These are phyloP conservation scores for Hydnum rufescens DNA, from an alignment of 768 basidiomycete species.

Conservation along the genomic window DNA sequence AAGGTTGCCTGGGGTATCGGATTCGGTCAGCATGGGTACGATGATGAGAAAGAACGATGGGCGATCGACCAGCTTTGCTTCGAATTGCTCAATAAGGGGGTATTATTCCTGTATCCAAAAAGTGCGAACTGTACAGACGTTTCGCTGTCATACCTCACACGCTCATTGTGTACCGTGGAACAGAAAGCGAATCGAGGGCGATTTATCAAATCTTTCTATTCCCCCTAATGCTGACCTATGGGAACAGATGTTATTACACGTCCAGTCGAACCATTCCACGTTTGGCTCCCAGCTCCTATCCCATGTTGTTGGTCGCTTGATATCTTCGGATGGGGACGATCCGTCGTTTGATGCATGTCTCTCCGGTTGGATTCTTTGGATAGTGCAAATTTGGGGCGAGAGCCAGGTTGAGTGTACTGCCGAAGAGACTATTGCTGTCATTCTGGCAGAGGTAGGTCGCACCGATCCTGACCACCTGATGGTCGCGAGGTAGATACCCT, in stretches of 20 bases:
- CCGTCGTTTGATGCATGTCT: slow-evolving; percentile 36
- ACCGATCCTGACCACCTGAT: neutral
- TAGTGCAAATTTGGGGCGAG: slow-evolving; percentile 23
- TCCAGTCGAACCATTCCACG: slow-evolving; percentile 34
- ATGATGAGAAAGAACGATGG: slow-evolving; percentile 39
- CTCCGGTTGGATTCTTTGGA: slow-evolving; percentile 54
- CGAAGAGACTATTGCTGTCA: neutral
- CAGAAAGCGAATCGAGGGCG: slow-evolving; percentile 31
- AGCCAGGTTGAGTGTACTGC: neutral
- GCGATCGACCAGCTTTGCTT: slow-evolving; percentile 50
- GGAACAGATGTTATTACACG: slow-evolving; percentile 40
- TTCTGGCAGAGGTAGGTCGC: neutral
- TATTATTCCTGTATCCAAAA: slow-evolving; percentile 68
- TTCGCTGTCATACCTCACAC: neutral
- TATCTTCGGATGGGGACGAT: slow-evolving; percentile 10
- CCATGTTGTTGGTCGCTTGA: slow-evolving; percentile 21
- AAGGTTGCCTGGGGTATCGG: slow-evolving; percentile 29
- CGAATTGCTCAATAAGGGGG: slow-evolving; percentile 48
- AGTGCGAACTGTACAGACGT: slow-evolving; percentile 43
- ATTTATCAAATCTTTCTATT: slow-evolving; percentile 16
- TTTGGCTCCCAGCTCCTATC: slow-evolving; percentile 32
- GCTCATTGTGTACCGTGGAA: slow-evolving; percentile 4
- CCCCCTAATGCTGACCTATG: slow-evolving; percentile 42
- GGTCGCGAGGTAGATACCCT: too few relatives aligned
- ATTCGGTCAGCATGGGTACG: slow-evolving; percentile 19